Percentiles rank a stretch among this genome's conserved stretches.
phyloP scores from a whole-genome alignment of 192 early-diverging fungal species.

The Lobosporangium transversale region DNA sequence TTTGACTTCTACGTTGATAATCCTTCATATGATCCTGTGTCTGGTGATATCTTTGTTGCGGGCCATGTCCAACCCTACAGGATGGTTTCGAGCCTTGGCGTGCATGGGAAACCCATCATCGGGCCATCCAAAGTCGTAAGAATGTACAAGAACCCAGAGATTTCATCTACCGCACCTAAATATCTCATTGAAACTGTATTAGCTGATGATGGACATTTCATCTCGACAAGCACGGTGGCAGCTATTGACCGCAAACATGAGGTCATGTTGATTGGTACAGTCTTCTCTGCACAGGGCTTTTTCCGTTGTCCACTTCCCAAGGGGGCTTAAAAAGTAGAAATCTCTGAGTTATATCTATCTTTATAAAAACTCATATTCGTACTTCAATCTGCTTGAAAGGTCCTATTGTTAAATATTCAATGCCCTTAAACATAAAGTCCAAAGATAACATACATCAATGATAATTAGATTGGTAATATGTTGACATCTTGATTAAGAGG shows the following conservation, averaged over 20 bases:
- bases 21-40: slow-evolving; percentile 18
- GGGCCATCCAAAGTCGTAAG: slow-evolving; percentile 33
- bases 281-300: slow-evolving; percentile 19
- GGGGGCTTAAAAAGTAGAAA: too few relatives aligned
- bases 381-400: too few relatives aligned
- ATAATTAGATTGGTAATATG: too few relatives aligned
- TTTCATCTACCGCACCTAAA: background rate
- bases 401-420: too few relatives aligned
- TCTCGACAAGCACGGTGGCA: slow-evolving; percentile 23
- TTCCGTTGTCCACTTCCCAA: slow-evolving; percentile 33
- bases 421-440: too few relatives aligned
- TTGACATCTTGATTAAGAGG: too few relatives aligned
- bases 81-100: background rate
- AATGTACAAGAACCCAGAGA: slow-evolving; percentile 27
- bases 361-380: too few relatives aligned
- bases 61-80: slow-evolving; percentile 20
- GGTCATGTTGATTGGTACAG: slow-evolving; percentile 39
- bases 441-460: too few relatives aligned
- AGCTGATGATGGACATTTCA: slow-evolving; percentile 33
- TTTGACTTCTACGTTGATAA: slow-evolving; percentile 42
- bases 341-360: too few relatives aligned
- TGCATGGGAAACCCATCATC: background rate
- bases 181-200: slow-evolving; percentile 33
- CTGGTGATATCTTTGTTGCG: slow-evolving; percentile 18
- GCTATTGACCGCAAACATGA: slow-evolving; percentile 45